Evolutionary conservation across 257 asterid genomes (phyloP).

Genomic region (Asclepias syriaca): DNA sequence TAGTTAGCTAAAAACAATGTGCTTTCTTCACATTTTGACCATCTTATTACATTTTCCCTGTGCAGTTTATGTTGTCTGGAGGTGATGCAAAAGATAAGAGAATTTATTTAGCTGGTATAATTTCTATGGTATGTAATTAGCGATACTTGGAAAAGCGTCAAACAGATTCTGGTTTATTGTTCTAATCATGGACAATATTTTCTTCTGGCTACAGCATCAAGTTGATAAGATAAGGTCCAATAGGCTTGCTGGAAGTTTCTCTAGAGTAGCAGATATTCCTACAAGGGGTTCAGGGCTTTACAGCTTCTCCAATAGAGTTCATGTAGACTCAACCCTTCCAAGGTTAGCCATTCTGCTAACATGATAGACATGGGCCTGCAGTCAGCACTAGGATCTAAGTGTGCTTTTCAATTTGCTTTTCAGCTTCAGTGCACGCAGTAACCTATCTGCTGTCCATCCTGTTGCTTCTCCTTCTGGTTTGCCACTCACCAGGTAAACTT

Average conservation of each 20-base stretch:
- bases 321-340: constrained; percentile 26
- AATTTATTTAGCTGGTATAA: constrained; percentile 65
- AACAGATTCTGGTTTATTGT: constrained; percentile 12
- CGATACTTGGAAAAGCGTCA: constrained; percentile 15
- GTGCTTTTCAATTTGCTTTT: neutral
- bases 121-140: constrained; percentile 54
- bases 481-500: constrained; percentile 21
- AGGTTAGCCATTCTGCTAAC: constrained; percentile 32
- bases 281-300: constrained; percentile 31
- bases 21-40: constrained; percentile 8
- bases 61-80: constrained; percentile 86
- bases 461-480: constrained; percentile 16
- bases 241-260: constrained; percentile 34
- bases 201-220: constrained; percentile 40
- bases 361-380: neutral
- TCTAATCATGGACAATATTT: constrained; percentile 12
- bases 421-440: constrained; percentile 20
- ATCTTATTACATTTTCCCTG: constrained; percentile 18
- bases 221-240: constrained; percentile 34
- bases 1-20: neutral
- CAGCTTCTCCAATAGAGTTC: constrained; percentile 37
- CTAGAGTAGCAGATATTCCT: constrained; percentile 35
- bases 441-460: constrained; percentile 17
- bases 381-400: neutral
- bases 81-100: constrained; percentile 57